Evolutionary conservation across 805 yeast species (phyloP).

Genomic region (Blastobotrys americana): DNA sequence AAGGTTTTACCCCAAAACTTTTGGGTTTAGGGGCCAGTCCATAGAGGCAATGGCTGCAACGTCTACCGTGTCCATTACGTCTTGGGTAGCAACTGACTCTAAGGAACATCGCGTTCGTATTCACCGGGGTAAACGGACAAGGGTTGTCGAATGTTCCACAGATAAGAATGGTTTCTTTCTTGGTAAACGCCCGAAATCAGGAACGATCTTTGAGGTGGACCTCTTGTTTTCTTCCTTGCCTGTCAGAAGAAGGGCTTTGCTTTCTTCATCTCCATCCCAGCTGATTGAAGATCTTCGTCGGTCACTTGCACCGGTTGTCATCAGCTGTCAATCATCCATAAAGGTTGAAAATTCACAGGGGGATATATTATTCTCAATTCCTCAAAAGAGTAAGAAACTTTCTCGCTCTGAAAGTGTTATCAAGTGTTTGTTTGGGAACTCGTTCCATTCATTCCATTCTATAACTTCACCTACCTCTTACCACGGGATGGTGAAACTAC

Average conservation of each 20-base stretch:
- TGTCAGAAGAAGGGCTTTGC: neutral
- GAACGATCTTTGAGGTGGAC: neutral
- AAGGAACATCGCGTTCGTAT: neutral
- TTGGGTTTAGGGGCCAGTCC: constrained; percentile 45
- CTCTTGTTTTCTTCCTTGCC: constrained; percentile 1
- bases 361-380: neutral
- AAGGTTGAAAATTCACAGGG: neutral
- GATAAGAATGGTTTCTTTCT: neutral
- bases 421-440: no score
- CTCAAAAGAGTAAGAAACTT: neutral
- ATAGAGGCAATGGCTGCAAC: constrained; percentile 38
- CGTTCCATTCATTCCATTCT: neutral
- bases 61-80: constrained; percentile 36
- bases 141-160: no score
- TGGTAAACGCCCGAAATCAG: constrained; percentile 1
- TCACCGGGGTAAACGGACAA: neutral
- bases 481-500: neutral
- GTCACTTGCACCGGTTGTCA: neutral
- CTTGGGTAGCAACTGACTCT: constrained; percentile 34
- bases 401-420: neutral
- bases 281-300: neutral
- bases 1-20: no score
- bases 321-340: neutral
- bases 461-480: no score
- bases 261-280: neutral